Evolutionary conservation across 2,329 filamentous ascomycete genomes (phyloP).

Genomic region (Colletotrichum paranaense): DNA sequence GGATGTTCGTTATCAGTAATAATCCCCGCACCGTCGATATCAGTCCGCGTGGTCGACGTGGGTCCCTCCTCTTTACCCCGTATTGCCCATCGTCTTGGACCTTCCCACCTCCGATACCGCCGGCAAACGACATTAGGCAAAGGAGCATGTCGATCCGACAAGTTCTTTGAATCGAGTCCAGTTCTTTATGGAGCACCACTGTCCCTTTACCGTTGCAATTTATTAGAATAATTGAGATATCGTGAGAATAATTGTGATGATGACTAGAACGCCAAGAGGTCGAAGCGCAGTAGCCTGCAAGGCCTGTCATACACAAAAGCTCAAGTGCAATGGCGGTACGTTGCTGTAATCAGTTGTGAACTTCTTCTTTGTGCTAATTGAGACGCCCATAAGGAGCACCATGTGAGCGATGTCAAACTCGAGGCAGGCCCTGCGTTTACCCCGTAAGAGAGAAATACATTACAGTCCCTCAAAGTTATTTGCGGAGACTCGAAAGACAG

Average conservation of each 20-base stretch:
- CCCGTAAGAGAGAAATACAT: conserved; percentile 33
- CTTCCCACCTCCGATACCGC: neutral
- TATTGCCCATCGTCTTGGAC: neutral
- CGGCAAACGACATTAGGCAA: neutral
- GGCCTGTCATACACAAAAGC: conserved; percentile 35
- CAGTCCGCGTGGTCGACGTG: neutral
- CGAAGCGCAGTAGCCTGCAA: conserved; percentile 36
- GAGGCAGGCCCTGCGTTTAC: conserved; percentile 25
- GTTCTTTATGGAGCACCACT: neutral
- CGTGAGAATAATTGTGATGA: neutral
- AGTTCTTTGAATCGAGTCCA: too few species aligned
- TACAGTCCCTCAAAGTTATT: conserved; percentile 33
- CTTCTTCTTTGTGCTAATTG: neutral
- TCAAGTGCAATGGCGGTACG: conserved; percentile 37
- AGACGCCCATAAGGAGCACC: conserved; percentile 1
- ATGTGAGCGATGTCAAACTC: conserved; percentile 8
- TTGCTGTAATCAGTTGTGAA: neutral
- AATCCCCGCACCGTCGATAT: neutral
- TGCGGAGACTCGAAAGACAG: conserved; percentile 30
- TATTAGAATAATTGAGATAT: neutral
- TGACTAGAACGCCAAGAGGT: conserved; percentile 15
- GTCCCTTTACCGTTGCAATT: neutral
- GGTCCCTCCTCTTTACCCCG: neutral
- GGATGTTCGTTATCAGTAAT: neutral
- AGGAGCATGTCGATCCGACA: neutral